A percentile compares a stretch with the other conserved stretches of the same genome.
phyloP scores from a whole-genome alignment of 768 basidiomycete genomes.

The Pholiota molesta region DNA sequence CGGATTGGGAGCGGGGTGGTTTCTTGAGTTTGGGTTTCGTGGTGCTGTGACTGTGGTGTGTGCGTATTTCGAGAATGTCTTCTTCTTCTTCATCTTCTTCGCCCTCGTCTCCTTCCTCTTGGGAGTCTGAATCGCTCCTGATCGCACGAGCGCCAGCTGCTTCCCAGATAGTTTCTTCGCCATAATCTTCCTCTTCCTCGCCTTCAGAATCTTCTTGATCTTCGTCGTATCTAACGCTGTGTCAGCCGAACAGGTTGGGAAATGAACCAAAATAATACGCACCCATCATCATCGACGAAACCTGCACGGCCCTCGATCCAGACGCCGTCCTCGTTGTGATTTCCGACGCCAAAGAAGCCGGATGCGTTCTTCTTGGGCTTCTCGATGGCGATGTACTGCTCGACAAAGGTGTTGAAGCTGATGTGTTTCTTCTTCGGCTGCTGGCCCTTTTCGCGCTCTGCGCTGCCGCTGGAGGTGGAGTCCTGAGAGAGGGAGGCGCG shows the following conservation, averaged over 20 bases:
- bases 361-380: conserved; percentile 55
- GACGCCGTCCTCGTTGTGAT: conserved; percentile 19
- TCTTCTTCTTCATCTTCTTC: conserved; percentile 39
- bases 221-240: conserved; percentile 59
- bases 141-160: conserved; percentile 32
- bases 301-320: conserved; percentile 29
- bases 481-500: conserved; percentile 35
- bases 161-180: conserved; percentile 14
- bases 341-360: conserved; percentile 27
- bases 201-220: conserved; percentile 65
- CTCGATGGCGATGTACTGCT: conserved; percentile 93
- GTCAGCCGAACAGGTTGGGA: conserved; percentile 12
- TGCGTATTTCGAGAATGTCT: conserved; percentile 69
- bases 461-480: conserved; percentile 33
- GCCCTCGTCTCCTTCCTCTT: conserved; percentile 37
- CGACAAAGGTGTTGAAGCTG: conserved; percentile 96
- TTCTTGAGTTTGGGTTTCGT: conserved; percentile 14
- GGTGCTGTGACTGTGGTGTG: conserved; percentile 24
- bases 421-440: conserved; percentile 81
- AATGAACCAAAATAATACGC: conserved; percentile 30
- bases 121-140: conserved; percentile 41
- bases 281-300: conserved; percentile 68
- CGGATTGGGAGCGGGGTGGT: conserved; percentile 43
- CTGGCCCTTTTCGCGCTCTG: conserved; percentile 15
- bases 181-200: conserved; percentile 41